Base-by-base conservation (phyloP, 2,329 filamentous ascomycete genomes). In the Aspergillus neoniger region DNA sequence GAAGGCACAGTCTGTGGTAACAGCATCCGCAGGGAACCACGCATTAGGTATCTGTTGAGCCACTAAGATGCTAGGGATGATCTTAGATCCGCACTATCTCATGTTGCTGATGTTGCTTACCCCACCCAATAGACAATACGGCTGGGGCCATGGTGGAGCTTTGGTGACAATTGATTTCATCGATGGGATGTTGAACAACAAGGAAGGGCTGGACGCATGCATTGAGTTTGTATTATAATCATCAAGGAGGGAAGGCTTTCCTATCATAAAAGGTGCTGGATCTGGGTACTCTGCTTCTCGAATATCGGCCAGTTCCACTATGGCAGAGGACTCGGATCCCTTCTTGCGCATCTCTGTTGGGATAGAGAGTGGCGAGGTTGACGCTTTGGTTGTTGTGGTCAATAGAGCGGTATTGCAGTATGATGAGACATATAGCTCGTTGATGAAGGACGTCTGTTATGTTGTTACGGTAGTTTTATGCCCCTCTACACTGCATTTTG, bases 311-410 rank as follows among this genome's bases (percentile, higher is more conserved):
- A 21, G 17, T 6, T 14, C 9, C 0, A 7, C 52, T 3, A 19
- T 55, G 14, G n/a, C 19, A 10, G 23, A 55, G 32, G 21, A 55
- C 21, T 17, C 36, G 5, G 52, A 55, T 28, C 52, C 52, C 4
- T 55, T 41, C 21, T 36, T 55, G 12, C 52, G 52, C 10, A 43
- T 55, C 14, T 19, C 52, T 19, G 38, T 44, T n/a, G 52, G 52
- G 15, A 36, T 43, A 17, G 39, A 54, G 25, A 28, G 25, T 28
- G 25, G 25, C 25, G 2, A 28, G 25, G 25, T 28, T 28, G 25
- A 28, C 7, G 25, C 25, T 28, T 28, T 28, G 25, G 25, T 28
- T 28, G 7, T 28, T 28, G 25, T 28, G 25, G 25, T 28, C 25
- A 28, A 3, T 28, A 28, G 25, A 28, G 25, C 25, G 7, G 7